Percentiles rank a stretch among this genome's conserved stretches.
These are phyloP conservation scores for Cladobotryum protrusum DNA, from an alignment of 2,329 filamentous ascomycete species.

Conservation along the genomic window DNA sequence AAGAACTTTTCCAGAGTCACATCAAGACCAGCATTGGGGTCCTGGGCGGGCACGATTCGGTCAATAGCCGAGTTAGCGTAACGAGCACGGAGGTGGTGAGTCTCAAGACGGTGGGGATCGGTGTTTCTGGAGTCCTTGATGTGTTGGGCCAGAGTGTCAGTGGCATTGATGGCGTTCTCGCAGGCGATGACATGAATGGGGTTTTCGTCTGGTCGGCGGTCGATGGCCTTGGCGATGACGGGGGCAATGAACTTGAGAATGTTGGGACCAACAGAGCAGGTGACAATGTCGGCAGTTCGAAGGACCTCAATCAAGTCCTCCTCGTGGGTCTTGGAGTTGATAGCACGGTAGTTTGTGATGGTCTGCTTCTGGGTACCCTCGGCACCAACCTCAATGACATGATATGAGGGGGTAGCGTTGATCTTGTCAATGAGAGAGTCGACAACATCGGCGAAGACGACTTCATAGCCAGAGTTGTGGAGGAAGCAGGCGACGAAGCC, in stretches of 20 bases:
- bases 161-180: constrained; percentile 95
- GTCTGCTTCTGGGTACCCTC: constrained; percentile 74
- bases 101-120: constrained; percentile 56
- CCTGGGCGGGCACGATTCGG: constrained; percentile 92
- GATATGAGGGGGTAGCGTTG: constrained; percentile 71
- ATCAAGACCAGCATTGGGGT: constrained; percentile 70
- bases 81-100: constrained; percentile 67
- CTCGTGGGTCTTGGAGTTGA: constrained; percentile 89
- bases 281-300: constrained; percentile 80
- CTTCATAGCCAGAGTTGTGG: constrained; percentile 90
- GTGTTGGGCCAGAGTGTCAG: constrained; percentile 74
- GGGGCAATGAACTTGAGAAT: constrained; percentile 95
- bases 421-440: constrained; percentile 74
- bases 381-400: constrained; percentile 85
- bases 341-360: constrained; percentile 93
- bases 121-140: constrained; percentile 74
- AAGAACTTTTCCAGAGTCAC: constrained; percentile 98
- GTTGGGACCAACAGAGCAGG: constrained; percentile 93
- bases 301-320: constrained; percentile 79
- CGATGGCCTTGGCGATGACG: constrained; percentile 89
- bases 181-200: constrained; percentile 92
- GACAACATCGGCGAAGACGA: constrained; percentile 93
- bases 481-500: constrained; percentile 89
- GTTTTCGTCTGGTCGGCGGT: constrained; percentile 59
- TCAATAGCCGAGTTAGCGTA: constrained; percentile 99